Evolutionary conservation across 2,329 filamentous ascomycete species (phyloP), one percentile per base, ranked within the genome.

Genomic region (Lasiodiplodia sp.): DNA sequence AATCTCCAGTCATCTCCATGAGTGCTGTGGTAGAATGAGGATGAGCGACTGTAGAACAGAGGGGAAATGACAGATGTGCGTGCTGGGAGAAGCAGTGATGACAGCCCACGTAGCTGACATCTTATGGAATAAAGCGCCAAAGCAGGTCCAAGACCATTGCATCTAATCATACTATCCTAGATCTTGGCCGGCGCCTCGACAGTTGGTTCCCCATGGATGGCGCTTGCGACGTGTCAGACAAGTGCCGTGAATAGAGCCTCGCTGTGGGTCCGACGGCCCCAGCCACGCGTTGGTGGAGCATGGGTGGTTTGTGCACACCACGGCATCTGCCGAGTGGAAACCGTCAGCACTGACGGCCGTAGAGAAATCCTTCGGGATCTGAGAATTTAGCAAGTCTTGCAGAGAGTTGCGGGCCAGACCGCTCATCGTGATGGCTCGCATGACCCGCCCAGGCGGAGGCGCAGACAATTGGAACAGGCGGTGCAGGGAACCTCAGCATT

Each of bases 401-500:
- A 12, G 21, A 44, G n/a, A 58, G 56, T 4, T 16, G 53, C 28
- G 28, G 31, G 31, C 28, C 18, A 56, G 53, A 21, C 53, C 53
- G 31, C 31, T 37, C 37, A 58, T 28, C 37, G 37, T 58, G 56
- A 23, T 58, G 53, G 31, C 53, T 57, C 7, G 52, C 25, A 55
- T 55, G 53, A 58, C 21, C 56, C 56, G 56, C 18, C n/a, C n/a
- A 40, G 56, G 56, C 34, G 56, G 56, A 58, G 56, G 37, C 56
- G 56, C 56, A 44, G 56, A 16, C 21, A 18, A 18, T 21, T 23
- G 18, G 56, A 23, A 23, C 3, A 16, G 37, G 12, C 56, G 16
- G n/a, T 58, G 34, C 56, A 3, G 37, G 56, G n/a, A 23, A 16
- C 34, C 56, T 58, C 37, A 44, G 34, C 8, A 44, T 14, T 44